Evolutionary conservation across 768 basidiomycete species (phyloP).

Genomic region (Lactarius akahatsu): DNA sequence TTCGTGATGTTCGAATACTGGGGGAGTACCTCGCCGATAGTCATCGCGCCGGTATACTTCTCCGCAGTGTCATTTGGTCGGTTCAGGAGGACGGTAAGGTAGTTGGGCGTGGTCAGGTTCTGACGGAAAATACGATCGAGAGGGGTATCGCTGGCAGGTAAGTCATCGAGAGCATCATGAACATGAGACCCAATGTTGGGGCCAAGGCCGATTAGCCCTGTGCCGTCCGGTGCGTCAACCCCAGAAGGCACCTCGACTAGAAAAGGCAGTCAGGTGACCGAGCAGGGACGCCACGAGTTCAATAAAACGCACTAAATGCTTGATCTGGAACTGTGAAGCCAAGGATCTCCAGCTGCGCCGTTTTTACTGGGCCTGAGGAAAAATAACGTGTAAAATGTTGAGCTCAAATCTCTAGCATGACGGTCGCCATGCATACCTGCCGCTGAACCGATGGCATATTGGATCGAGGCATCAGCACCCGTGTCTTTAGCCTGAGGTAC

Average conservation of each 20-base stretch:
- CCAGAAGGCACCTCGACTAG: slow-evolving; percentile 44
- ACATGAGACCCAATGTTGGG: slow-evolving; percentile 54
- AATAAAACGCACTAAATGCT: slow-evolving; percentile 44
- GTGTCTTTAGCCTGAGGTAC: slow-evolving; percentile 44
- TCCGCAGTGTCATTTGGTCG: slow-evolving; percentile 54
- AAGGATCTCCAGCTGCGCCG: slow-evolving; percentile 44
- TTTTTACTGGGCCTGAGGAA: slow-evolving; percentile 43
- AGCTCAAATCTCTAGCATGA: background rate
- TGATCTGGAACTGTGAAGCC: slow-evolving; percentile 47
- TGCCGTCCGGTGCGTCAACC: slow-evolving; percentile 35
- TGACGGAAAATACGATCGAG: slow-evolving; percentile 67
- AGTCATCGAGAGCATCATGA: slow-evolving; percentile 35
- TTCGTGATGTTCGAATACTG: slow-evolving; percentile 49
- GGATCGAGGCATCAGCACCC: slow-evolving; percentile 41
- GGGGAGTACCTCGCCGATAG: slow-evolving; percentile 57
- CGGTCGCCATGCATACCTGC: slow-evolving; percentile 14
- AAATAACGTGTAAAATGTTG: background rate
- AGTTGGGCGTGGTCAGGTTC: slow-evolving; percentile 55
- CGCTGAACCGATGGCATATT: slow-evolving; percentile 55
- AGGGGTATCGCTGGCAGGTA: slow-evolving; percentile 48
- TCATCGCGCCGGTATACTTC: slow-evolving; percentile 56
- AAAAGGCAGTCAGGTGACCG: background rate
- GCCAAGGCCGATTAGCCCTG: slow-evolving; percentile 56
- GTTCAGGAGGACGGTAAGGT: slow-evolving; percentile 60
- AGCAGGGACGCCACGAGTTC: background rate